phyloP scores from a whole-genome alignment of 345 rosid genomes.

The Lumnitzera littorea region DNA sequence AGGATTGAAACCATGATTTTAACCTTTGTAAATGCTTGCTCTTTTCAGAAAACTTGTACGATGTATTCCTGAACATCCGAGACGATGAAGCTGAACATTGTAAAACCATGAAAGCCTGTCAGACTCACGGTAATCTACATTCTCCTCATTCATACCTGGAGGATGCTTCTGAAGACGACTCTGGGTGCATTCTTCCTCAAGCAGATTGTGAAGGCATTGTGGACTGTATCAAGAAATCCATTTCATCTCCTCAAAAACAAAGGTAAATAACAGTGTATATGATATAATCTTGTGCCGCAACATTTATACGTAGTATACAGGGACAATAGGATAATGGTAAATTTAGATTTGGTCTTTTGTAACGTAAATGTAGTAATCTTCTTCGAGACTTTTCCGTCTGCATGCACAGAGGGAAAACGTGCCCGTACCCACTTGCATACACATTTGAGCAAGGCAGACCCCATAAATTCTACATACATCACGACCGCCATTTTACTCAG shows the following conservation, averaged over 20 bases:
- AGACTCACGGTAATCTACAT: slow-evolving; percentile 70
- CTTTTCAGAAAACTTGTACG: slow-evolving; percentile 72
- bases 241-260: slow-evolving; percentile 18
- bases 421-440: too few species aligned
- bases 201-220: slow-evolving; percentile 81
- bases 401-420: too few species aligned
- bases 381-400: too few species aligned
- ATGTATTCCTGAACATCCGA: slow-evolving; percentile 81
- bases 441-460: too few species aligned
- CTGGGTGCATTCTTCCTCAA: slow-evolving; percentile 40
- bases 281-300: background rate
- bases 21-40: background rate
- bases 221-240: slow-evolving; percentile 72
- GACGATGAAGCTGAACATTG: slow-evolving; percentile 98
- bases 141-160: slow-evolving; percentile 75
- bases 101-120: slow-evolving; percentile 94
- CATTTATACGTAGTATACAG: too few species aligned
- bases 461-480: too few species aligned
- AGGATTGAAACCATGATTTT: background rate
- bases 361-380: too few species aligned
- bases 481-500: too few species aligned
- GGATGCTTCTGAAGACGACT: slow-evolving; percentile 26
- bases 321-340: too few species aligned
- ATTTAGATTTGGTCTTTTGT: too few species aligned
- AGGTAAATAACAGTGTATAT: background rate